Conservation (phyloP, 2,329 filamentous ascomycete genomes). For the Calonectria henricotiae region DNA sequence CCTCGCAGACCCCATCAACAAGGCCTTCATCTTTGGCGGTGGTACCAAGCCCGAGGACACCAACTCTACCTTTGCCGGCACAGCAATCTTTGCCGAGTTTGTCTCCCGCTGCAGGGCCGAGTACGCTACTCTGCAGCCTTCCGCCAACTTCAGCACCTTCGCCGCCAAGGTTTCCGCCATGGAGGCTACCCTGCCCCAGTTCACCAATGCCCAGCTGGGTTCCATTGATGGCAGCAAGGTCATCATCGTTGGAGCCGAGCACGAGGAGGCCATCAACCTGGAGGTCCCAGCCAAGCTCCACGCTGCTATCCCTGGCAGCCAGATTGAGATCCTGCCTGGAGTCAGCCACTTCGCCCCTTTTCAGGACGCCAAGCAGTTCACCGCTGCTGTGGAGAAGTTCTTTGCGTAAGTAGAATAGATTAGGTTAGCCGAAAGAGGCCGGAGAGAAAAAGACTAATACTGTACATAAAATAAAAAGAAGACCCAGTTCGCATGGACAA, state of each 20-base stretch:
- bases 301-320: conserved; percentile 58
- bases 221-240: conserved; percentile 53
- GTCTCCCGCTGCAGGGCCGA: conserved; percentile 57
- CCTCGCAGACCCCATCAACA: conserved; percentile 55
- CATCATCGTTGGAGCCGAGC: conserved; percentile 54
- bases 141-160: conserved; percentile 58
- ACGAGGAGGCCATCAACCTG: conserved; percentile 61
- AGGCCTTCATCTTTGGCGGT: conserved; percentile 61
- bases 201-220: conserved; percentile 52
- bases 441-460: neutral
- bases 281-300: conserved; percentile 57
- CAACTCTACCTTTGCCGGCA: conserved; percentile 57
- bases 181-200: conserved; percentile 58
- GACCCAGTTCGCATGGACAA: neutral
- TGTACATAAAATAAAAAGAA: conserved; percentile 12
- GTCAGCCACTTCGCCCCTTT: conserved; percentile 64
- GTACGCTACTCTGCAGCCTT: conserved; percentile 58
- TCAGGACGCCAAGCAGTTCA: conserved; percentile 60
- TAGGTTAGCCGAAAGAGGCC: neutral
- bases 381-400: conserved; percentile 54
- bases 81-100: conserved; percentile 56
- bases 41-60: conserved; percentile 55
- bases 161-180: conserved; percentile 58
- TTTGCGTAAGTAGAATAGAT: conserved; percentile 25
- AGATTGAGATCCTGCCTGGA: conserved; percentile 55